phyloP scores from a whole-genome alignment of 768 basidiomycete genomes.

The Leccinum uliginosum region DNA sequence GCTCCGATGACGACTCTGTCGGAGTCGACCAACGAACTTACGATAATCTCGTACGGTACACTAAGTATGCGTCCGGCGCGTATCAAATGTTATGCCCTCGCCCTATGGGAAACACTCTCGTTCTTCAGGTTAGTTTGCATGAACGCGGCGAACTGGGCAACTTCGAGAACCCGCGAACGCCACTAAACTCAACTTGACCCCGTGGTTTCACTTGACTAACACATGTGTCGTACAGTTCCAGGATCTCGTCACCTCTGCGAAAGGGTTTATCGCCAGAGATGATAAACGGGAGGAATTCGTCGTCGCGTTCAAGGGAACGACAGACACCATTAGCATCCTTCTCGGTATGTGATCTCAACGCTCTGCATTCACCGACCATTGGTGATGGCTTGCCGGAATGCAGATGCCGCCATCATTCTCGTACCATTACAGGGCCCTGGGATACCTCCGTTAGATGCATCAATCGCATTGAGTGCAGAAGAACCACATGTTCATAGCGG shows the following conservation, averaged over 20 bases:
- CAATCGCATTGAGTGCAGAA: neutral
- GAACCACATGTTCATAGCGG: constrained; percentile 33
- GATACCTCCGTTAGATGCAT: constrained; percentile 15
- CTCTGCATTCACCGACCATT: neutral
- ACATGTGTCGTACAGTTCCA: constrained; percentile 29
- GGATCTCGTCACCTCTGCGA: constrained; percentile 34
- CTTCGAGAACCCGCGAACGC: neutral
- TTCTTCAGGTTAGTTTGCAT: constrained; percentile 34
- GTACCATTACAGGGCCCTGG: constrained; percentile 21
- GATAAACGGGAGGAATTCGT: constrained; percentile 39
- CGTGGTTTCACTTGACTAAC: neutral
- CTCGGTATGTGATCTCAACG: constrained; percentile 6
- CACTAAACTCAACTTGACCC: neutral
- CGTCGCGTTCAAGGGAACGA: constrained; percentile 39
- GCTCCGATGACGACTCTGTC: constrained; percentile 14
- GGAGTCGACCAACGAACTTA: constrained; percentile 37
- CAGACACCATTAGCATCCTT: constrained; percentile 19
- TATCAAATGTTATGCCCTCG: constrained; percentile 44
- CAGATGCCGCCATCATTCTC: constrained; percentile 23
- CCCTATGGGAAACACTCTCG: constrained; percentile 44
- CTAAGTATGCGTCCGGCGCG: constrained; percentile 48
- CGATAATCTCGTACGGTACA: constrained; percentile 40
- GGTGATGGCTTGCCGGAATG: neutral
- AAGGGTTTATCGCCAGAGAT: constrained; percentile 44
- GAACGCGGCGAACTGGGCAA: neutral